Evolutionary conservation across 2,329 filamentous ascomycete species (phyloP).

Genomic region (Plectosphaerella sp.): DNA sequence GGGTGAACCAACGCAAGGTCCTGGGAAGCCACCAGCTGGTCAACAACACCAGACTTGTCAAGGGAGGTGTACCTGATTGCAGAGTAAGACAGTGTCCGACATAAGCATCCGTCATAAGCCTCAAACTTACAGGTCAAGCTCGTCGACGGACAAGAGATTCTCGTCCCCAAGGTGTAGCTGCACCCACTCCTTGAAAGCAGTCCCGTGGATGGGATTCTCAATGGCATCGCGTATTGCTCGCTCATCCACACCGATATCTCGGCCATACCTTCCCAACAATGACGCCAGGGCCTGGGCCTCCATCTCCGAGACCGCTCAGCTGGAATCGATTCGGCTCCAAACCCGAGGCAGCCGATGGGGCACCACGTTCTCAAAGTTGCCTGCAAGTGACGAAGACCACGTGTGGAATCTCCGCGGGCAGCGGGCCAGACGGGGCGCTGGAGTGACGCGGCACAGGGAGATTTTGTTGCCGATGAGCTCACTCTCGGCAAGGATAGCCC

Average conservation of each 20-base stretch:
- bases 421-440: too few relatives aligned
- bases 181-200: slow-evolving; percentile 42
- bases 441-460: too few relatives aligned
- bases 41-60: slow-evolving; percentile 42
- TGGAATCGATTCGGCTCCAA: too few relatives aligned
- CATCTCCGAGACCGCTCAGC: background rate
- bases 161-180: slow-evolving; percentile 41
- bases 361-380: too few relatives aligned
- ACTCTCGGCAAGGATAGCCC: too few relatives aligned
- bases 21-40: slow-evolving; percentile 36
- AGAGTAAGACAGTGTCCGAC: background rate
- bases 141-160: slow-evolving; percentile 49
- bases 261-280: slow-evolving; percentile 18
- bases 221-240: slow-evolving; percentile 29
- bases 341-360: too few relatives aligned
- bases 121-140: slow-evolving; percentile 44
- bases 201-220: slow-evolving; percentile 25
- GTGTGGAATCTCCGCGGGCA: too few relatives aligned
- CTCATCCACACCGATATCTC: slow-evolving; percentile 27
- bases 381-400: too few relatives aligned
- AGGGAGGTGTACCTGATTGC: slow-evolving; percentile 42
- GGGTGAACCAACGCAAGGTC: slow-evolving; percentile 44
- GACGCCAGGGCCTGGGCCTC: background rate
- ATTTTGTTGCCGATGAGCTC: too few relatives aligned
- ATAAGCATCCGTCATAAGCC: background rate